Base-by-base conservation (phyloP, 345 rosid species). In the Brassica carinata region DNA sequence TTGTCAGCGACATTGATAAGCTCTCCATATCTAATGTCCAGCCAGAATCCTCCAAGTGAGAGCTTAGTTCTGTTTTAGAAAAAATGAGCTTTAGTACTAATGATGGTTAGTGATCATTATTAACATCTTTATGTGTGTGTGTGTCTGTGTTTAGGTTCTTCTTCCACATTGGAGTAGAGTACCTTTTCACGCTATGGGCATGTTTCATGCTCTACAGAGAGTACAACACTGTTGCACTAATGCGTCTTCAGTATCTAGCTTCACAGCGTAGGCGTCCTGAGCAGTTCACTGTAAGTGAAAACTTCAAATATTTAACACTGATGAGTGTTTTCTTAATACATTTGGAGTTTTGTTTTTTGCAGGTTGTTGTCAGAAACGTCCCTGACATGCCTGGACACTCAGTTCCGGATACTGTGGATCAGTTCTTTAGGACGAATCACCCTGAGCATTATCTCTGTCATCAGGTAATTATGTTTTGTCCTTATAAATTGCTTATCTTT, bases 171-270 rank as follows among this genome's bases (percentile, higher is more conserved):
- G 98, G 84, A 63, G 83, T 96, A 84, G 88, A 92, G 79, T 96
- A 90, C 79, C 71, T 90, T 77, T 91, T 96, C 88, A 93, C 97
- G 9, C 2, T 87, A n/a, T 96, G 97, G 96, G 89, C 85, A 31
- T 96, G 99, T 86, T 86, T 77, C 88, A 70, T 96, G 94, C 99
- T 96, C 29, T 96, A 93, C 88, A 89, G 88, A 86, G 98, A 96
- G 75, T 96, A 93, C 77, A 90, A 84, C 71, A 82, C 76, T 69
- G 86, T 96, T 13, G 92, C 97, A 29, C 81, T 79, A 14, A 90
- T 96, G 97, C 92, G 99, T 87, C 82, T 93, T 76, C 86, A 62
- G 57, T 93, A 92, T 84, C 79, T 93, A 91, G 97, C 90, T 83
- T 85, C 97, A 7, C 91, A 96, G 65, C 80, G 83, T 31, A 85